phyloP scores from a whole-genome alignment of 2,329 filamentous ascomycete genomes.

The Microdochium trichocladiopsis region DNA sequence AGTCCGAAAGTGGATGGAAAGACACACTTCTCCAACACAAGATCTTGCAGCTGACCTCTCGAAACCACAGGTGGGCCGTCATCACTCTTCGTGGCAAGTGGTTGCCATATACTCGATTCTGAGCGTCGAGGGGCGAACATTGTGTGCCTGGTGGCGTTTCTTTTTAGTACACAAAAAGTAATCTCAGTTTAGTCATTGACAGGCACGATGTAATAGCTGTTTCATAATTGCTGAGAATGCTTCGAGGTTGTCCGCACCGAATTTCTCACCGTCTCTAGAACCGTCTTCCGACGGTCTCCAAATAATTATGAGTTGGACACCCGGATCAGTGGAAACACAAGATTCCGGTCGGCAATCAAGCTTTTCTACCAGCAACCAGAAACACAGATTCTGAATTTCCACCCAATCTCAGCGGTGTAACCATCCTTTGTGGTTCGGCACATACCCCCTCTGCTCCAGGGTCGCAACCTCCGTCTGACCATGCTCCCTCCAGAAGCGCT shows the following conservation, averaged over 20 bases:
- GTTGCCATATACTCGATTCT: slow-evolving; percentile 21
- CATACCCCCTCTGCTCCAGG: slow-evolving; percentile 21
- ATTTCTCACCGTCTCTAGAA: too few species aligned
- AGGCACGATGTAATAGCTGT: too few species aligned
- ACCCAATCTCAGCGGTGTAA: slow-evolving; percentile 16
- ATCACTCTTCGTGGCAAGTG: slow-evolving; percentile 82
- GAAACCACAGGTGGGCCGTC: slow-evolving; percentile 56
- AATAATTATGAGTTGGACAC: not conserved
- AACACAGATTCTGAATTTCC: not conserved
- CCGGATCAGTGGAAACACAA: not conserved
- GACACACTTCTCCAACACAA: not conserved
- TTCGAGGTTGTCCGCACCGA: too few species aligned
- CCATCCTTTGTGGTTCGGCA: slow-evolving; percentile 23
- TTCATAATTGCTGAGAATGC: too few species aligned
- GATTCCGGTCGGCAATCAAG: too few species aligned
- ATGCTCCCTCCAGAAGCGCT: slow-evolving; percentile 16
- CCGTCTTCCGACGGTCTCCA: too few species aligned
- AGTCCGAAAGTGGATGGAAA: too few species aligned
- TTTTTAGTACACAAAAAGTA: too few species aligned
- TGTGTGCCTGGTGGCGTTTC: too few species aligned
- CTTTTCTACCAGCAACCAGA: too few species aligned
- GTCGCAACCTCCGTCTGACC: slow-evolving; percentile 14
- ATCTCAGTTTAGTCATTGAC: too few species aligned
- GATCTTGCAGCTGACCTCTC: not conserved
- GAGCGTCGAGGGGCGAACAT: not conserved